phyloP scores from a whole-genome alignment of 495 filamentous ascomycete genomes.

The Chaetomium fimeti region DNA sequence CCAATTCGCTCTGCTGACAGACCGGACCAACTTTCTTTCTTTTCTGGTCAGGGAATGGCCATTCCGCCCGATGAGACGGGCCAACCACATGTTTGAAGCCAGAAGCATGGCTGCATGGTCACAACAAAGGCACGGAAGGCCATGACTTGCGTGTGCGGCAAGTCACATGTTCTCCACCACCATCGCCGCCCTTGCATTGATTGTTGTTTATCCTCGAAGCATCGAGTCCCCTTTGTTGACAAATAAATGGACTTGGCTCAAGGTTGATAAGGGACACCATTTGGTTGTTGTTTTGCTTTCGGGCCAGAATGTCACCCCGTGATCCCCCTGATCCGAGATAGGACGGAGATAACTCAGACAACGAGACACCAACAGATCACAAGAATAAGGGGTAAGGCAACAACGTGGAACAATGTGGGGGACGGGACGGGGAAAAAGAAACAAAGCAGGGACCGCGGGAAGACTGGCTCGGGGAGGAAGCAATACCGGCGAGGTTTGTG shows the following conservation, averaged over 20 bases:
- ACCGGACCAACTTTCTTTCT: not conserved
- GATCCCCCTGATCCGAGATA: not conserved
- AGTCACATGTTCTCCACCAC: constrained; percentile 25
- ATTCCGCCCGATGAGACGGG: not conserved
- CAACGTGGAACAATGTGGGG: not conserved
- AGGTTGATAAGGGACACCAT: not conserved
- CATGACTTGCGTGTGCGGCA: constrained; percentile 24
- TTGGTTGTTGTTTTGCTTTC: not conserved
- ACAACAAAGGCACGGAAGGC: not conserved
- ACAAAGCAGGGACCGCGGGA: not conserved
- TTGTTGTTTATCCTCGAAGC: not conserved
- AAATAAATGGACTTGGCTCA: not conserved
- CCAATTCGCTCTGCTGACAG: not conserved
- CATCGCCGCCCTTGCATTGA: not conserved
- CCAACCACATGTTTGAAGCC: not conserved
- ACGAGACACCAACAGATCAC: not conserved
- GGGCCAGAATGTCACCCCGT: too few relatives aligned
- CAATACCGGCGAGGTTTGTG: not conserved
- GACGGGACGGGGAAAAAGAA: not conserved
- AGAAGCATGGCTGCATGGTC: not conserved
- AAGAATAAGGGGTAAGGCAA: not conserved
- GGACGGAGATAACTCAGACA: not conserved
- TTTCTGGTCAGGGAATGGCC: not conserved
- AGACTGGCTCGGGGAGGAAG: not conserved
- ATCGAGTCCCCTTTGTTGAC: not conserved